phyloP scores from a whole-genome alignment of 805 yeast species.

The Lipomyces orientalis region DNA sequence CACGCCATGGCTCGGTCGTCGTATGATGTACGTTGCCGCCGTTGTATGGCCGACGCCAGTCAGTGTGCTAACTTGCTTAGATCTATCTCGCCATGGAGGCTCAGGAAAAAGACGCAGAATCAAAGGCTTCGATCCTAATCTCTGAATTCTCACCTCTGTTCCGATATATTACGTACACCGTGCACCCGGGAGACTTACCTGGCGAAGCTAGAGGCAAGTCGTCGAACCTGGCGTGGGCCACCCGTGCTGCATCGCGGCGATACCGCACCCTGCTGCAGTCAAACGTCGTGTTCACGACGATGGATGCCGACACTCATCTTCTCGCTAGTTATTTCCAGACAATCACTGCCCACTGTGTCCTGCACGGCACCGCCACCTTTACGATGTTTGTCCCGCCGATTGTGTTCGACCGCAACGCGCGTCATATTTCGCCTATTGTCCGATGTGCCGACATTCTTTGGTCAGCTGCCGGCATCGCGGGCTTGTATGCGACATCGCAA shows the following conservation, averaged over 20 bases:
- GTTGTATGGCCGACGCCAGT: neutral
- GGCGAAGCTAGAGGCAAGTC: slow-evolving; percentile 39
- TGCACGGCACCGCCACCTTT: neutral
- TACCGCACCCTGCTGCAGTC: neutral
- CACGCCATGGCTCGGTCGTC: slow-evolving; percentile 25
- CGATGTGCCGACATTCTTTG: slow-evolving; percentile 38
- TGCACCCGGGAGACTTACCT: slow-evolving; percentile 31
- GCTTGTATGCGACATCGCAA: slow-evolving; percentile 30
- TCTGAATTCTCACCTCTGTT: slow-evolving; percentile 23
- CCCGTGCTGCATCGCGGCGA: slow-evolving; percentile 26
- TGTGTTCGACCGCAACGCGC: slow-evolving; percentile 39
- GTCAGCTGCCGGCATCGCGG: slow-evolving; percentile 38
- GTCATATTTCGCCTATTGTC: slow-evolving; percentile 33
- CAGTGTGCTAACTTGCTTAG: slow-evolving; percentile 2
- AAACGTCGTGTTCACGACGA: slow-evolving; percentile 32
- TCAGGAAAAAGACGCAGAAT: slow-evolving; percentile 22
- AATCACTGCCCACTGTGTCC: slow-evolving; percentile 19
- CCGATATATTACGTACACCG: slow-evolving; percentile 24
- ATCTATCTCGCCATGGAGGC: slow-evolving; percentile 36
- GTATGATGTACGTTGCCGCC: slow-evolving; percentile 22
- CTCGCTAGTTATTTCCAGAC: slow-evolving; percentile 29
- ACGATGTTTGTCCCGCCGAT: slow-evolving; percentile 36
- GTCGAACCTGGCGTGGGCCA: slow-evolving; percentile 38
- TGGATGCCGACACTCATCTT: slow-evolving; percentile 39
- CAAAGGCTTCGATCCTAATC: slow-evolving; percentile 23